Base-by-base conservation (phyloP, 2,329 filamentous ascomycete genomes). In the Claviceps cyperi region DNA sequence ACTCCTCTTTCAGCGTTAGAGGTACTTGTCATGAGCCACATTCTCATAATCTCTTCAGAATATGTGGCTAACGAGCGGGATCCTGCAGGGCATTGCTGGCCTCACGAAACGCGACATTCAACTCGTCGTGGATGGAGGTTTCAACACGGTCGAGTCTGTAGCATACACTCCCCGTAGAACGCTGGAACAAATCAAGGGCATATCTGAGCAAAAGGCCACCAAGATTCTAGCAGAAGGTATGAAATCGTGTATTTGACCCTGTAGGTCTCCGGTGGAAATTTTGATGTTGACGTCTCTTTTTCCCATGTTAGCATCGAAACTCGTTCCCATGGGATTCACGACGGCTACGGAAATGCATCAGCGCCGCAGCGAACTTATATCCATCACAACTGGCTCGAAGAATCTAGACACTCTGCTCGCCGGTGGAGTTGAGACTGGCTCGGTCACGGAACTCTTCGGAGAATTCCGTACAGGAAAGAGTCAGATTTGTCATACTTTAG, bases 311-410 rank as follows among this genome's bases (percentile, higher is more conserved):
- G 91, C 91, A 28, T 90, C 89, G 1, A 98, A 96, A 67, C 78
- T 97, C 48, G 92, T 98, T 0, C 92, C 92, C 0, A 95, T 98
- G 90, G 92, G 92, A 41, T 98, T 98, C 65, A 98, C 94, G 1
- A 98, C 92, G 0, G 92, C 92, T 3, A 98, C 92, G 0, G 94
- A 98, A 69, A 98, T 98, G 90, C 94, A 98, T 64, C 87, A 91
- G 59, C 84, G 92, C 56, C 82, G 94, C 66, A 96, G 89, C 66
- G 92, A 97, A 68, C 78, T 98, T 52, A 98, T 98, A 57, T 96
- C 90, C 14, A 95, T 98, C 57, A 96, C 92, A 3, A 98, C 92
- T 3, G 92, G 94, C 52, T 97, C 92, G 8, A 98, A 98, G 70
- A 90, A 96, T 62, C 77, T 98, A 9, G 92, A 98, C 63, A 97